Percentiles rank a stretch among this genome's conserved stretches.
These are phyloP conservation scores for Ceratocystis huliohia DNA, from an alignment of 2,329 filamentous ascomycete species.

Conservation along the genomic window DNA sequence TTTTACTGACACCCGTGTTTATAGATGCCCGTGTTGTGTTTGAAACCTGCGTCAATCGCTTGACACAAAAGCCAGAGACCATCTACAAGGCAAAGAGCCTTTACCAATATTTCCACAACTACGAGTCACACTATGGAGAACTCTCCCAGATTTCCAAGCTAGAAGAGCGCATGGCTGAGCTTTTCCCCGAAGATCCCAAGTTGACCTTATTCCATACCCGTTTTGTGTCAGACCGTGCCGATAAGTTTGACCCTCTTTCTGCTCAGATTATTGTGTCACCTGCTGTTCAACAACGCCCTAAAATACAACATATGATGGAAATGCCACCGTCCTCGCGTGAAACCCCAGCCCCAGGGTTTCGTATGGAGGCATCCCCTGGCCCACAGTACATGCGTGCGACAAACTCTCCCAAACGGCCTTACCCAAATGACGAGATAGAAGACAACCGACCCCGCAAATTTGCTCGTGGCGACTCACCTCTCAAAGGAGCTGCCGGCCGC, in stretches of 20 bases:
- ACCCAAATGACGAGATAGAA: constrained; percentile 58
- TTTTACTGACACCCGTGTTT: constrained; percentile 22
- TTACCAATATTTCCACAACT: constrained; percentile 86
- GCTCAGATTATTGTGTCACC: constrained; percentile 78
- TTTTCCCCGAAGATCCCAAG: constrained; percentile 80
- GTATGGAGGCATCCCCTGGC: constrained; percentile 27
- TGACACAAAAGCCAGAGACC: constrained; percentile 64
- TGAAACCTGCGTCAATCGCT: constrained; percentile 77
- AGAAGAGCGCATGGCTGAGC: constrained; percentile 80
- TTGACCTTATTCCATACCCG: constrained; percentile 64
- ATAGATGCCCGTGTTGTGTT: constrained; percentile 89
- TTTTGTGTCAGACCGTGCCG: constrained; percentile 45
- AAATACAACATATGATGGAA: constrained; percentile 35
- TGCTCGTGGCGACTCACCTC: constrained; percentile 74
- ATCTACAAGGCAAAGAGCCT: constrained; percentile 67
- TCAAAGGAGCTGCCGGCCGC: constrained; percentile 80
- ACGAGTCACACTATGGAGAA: constrained; percentile 89
- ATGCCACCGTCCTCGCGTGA: constrained; percentile 35
- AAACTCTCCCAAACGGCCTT: constrained; percentile 49
- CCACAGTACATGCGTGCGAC: constrained; percentile 36
- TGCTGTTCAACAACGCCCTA: constrained; percentile 60
- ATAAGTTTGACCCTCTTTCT: constrained; percentile 65
- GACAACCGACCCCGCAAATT: constrained; percentile 71
- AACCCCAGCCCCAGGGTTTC: constrained; percentile 32
- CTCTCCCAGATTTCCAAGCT: constrained; percentile 80